phyloP scores from a whole-genome alignment of 306 rosid genomes.

The Cucurbita argyrosperma region DNA sequence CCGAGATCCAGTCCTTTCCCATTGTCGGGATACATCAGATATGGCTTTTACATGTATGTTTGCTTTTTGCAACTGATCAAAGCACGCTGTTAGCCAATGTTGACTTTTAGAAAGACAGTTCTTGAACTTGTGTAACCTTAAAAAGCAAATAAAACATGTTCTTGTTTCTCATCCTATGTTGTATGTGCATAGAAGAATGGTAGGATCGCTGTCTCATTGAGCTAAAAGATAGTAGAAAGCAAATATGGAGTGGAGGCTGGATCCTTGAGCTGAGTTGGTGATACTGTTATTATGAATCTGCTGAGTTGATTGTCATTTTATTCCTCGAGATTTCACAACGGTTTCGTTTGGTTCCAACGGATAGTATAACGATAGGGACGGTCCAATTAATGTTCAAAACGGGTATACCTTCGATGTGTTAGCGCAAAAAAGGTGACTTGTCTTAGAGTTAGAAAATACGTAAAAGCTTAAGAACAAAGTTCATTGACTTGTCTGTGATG shows the following conservation, averaged over 20 bases:
- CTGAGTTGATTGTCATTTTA: background rate
- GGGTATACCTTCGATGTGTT: too few relatives aligned
- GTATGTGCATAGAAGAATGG: background rate
- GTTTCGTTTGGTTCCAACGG: background rate
- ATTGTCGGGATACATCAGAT: background rate
- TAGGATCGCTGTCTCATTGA: background rate
- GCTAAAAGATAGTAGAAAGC: background rate
- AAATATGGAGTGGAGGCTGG: background rate
- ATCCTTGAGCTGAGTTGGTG: too few relatives aligned
- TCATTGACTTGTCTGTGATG: too few relatives aligned
- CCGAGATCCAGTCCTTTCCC: background rate
- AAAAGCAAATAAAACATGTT: background rate
- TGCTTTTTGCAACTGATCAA: background rate
- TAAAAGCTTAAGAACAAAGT: too few relatives aligned
- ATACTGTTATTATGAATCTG: too few relatives aligned
- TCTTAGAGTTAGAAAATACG: too few relatives aligned
- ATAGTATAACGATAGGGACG: background rate
- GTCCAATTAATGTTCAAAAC: too few relatives aligned
- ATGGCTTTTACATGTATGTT: background rate
- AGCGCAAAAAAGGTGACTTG: too few relatives aligned
- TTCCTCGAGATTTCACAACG: background rate
- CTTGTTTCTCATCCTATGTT: background rate
- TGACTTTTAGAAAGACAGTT: background rate
- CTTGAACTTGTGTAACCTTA: background rate
- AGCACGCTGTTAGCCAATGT: background rate